Conservation (phyloP, 768 basidiomycete genomes). For the Boletus huronensis region DNA sequence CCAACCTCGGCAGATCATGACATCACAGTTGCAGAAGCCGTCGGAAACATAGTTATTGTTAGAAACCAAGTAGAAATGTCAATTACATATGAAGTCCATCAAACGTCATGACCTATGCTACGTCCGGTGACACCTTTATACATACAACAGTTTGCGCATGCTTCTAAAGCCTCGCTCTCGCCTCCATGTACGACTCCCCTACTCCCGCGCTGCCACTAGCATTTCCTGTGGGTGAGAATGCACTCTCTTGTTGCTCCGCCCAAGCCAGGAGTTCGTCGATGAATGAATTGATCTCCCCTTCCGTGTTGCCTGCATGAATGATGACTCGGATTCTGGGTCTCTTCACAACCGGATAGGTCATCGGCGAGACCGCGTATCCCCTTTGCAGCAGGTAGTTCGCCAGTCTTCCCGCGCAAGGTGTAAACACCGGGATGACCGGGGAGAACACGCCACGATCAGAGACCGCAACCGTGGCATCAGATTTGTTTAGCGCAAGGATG, state of each 20-base stretch:
- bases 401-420: slow-evolving; percentile 6
- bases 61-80: background rate
- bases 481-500: slow-evolving; percentile 1
- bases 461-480: background rate
- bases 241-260: background rate
- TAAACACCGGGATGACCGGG: slow-evolving; percentile 21
- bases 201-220: background rate
- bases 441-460: slow-evolving; percentile 9
- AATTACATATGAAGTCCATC: background rate
- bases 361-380: slow-evolving; percentile 10
- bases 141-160: background rate
- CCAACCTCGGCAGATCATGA: background rate
- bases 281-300: slow-evolving; percentile 13
- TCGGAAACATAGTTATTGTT: background rate
- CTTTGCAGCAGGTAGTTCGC: slow-evolving; percentile 13
- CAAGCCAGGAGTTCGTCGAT: slow-evolving; percentile 9
- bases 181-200: background rate
- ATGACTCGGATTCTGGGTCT: slow-evolving; percentile 16
- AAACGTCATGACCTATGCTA: background rate
- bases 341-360: slow-evolving; percentile 16
- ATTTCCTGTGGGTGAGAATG: background rate
- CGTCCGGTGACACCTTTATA: background rate
- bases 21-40: background rate
- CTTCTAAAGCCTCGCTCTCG: slow-evolving; percentile 16
- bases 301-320: slow-evolving; percentile 19